A percentile compares a stretch with the other conserved stretches of the same genome.
phyloP scores from a whole-genome alignment of 2,329 filamentous ascomycete genomes.

The Davidsoniella virescens region DNA sequence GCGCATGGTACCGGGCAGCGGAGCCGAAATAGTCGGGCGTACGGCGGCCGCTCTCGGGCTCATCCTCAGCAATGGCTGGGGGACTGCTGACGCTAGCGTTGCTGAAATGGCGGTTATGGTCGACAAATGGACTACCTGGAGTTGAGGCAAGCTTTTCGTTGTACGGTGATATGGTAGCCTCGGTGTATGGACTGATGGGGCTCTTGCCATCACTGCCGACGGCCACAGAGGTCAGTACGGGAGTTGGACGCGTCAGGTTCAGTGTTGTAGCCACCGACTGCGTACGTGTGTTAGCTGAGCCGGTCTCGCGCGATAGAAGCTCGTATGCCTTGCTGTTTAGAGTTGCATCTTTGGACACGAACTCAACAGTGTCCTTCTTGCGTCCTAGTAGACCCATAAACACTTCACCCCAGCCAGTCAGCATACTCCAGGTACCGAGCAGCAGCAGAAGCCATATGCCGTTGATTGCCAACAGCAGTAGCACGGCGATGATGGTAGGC shows the following conservation, averaged over 20 bases:
- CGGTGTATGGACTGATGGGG: conserved; percentile 2
- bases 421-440: conserved; percentile 69
- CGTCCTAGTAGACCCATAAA: conserved; percentile 31
- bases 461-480: conserved; percentile 71
- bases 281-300: conserved; percentile 35
- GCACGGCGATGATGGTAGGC: conserved; percentile 60
- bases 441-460: conserved; percentile 75
- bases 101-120: background rate
- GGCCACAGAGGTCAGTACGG: background rate
- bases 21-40: conserved; percentile 41
- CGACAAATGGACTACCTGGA: conserved; percentile 4
- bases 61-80: background rate
- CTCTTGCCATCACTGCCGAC: conserved; percentile 1
- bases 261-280: conserved; percentile 22
- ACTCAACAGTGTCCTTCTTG: conserved; percentile 47
- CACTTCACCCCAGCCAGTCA: conserved; percentile 65
- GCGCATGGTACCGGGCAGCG: conserved; percentile 37
- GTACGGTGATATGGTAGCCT: conserved; percentile 3
- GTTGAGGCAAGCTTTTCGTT: background rate
- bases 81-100: background rate
- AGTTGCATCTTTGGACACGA: conserved; percentile 74
- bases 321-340: conserved; percentile 58
- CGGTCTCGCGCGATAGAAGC: conserved; percentile 52
- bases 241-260: conserved; percentile 14
- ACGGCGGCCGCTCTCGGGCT: conserved; percentile 22